phyloP scores from a whole-genome alignment of 2,329 filamentous ascomycete species.

The Xylariaceae sp. region DNA sequence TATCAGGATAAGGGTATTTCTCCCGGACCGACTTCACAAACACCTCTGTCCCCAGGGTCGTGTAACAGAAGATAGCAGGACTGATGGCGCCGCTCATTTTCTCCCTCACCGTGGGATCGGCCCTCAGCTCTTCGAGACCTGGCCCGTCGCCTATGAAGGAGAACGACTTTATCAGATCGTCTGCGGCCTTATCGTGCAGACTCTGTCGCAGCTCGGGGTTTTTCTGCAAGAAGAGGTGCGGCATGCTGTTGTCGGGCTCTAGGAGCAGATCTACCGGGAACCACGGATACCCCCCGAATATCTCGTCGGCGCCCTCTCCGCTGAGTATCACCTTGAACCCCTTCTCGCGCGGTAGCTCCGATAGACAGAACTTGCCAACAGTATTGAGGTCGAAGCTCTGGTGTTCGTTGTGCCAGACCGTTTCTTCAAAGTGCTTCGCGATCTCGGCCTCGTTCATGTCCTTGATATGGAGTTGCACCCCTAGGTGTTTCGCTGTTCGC shows the following conservation, averaged over 20 bases:
- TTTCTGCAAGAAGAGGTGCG: constrained; percentile 6
- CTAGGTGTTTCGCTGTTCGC: constrained; percentile 41
- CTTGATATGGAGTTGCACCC: constrained; percentile 36
- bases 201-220: constrained; percentile 4
- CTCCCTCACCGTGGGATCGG: constrained; percentile 2
- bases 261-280: constrained; percentile 14
- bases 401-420: constrained; percentile 36
- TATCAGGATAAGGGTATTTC: constrained; percentile 1
- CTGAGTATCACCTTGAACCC: constrained; percentile 33
- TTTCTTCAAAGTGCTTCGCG: constrained; percentile 42
- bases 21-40: constrained; percentile 1
- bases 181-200: constrained; percentile 1
- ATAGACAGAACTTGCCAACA: constrained; percentile 41
- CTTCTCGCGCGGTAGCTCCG: constrained; percentile 35
- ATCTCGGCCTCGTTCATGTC: constrained; percentile 28
- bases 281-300: constrained; percentile 18
- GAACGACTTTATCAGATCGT: not conserved
- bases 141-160: not conserved
- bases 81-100: constrained; percentile 3
- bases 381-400: constrained; percentile 39
- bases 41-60: constrained; percentile 1
- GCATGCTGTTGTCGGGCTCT: constrained; percentile 10
- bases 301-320: constrained; percentile 18
- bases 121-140: not conserved
- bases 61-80: constrained; percentile 1